These are phyloP conservation scores for grape (Vitis vinifera) DNA, from an alignment of 164 flowering plant genomes.

Conservation along the genomic window DNA sequence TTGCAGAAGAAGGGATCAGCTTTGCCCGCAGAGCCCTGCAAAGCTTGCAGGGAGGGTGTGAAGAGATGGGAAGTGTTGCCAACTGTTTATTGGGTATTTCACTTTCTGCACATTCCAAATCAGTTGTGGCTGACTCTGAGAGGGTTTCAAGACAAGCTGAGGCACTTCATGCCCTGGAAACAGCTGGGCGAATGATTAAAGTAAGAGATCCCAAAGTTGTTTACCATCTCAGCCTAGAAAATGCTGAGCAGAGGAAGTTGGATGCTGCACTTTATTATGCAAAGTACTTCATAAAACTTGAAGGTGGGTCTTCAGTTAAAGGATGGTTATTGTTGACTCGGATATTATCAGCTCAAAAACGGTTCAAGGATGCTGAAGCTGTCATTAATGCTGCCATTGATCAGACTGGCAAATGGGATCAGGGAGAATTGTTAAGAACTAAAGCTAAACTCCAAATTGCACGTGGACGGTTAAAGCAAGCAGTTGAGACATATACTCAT, in stretches of 20 bases:
- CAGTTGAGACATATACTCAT: constrained; percentile 71
- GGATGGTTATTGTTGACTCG: constrained; percentile 74
- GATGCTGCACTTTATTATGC: constrained; percentile 74
- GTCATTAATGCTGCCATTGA: constrained; percentile 79
- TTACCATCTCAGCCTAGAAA: constrained; percentile 64
- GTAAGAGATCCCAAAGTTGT: constrained; percentile 51
- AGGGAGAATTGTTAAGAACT: constrained; percentile 63
- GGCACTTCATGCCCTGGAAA: constrained; percentile 62
- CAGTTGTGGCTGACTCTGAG: constrained; percentile 50
- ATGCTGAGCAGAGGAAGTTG: constrained; percentile 89
- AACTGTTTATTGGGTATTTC: constrained; percentile 57
- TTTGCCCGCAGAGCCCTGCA: constrained; percentile 42
- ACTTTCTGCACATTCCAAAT: constrained; percentile 55
- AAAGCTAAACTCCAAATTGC: constrained; percentile 86
- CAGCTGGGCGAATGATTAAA: constrained; percentile 42
- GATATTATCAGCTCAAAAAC: constrained; percentile 79
- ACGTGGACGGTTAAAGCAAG: constrained; percentile 60
- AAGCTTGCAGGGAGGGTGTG: constrained; percentile 38
- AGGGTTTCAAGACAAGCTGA: constrained; percentile 47
- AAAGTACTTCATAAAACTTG: constrained; percentile 60
- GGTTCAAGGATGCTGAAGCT: constrained; percentile 69
- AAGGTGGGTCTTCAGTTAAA: constrained; percentile 56
- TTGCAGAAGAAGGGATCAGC: constrained; percentile 59
- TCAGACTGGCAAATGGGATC: constrained; percentile 85
- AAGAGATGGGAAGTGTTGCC: constrained; percentile 44